phyloP scores from a whole-genome alignment of 2,329 filamentous ascomycete genomes.

The Metarhizium robertsii region DNA sequence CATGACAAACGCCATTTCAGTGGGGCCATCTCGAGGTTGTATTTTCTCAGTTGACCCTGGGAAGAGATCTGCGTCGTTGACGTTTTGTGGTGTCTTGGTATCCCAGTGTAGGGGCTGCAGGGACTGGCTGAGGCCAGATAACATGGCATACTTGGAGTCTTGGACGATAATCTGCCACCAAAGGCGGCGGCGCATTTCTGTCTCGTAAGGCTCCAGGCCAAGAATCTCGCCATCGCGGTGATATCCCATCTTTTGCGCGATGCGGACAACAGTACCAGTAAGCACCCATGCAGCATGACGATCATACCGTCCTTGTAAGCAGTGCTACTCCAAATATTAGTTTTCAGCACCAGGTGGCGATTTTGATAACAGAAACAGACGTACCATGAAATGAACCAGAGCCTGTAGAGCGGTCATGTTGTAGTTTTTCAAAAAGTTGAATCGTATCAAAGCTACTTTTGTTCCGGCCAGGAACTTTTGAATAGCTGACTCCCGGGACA shows the following conservation, averaged over 20 bases:
- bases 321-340: constrained; percentile 30
- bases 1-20: constrained; percentile 51
- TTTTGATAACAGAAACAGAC: not conserved
- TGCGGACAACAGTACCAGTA: constrained; percentile 50
- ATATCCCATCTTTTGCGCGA: constrained; percentile 59
- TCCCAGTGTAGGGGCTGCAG: constrained; percentile 45
- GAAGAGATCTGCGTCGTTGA: constrained; percentile 50
- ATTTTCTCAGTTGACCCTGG: constrained; percentile 42
- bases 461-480: constrained; percentile 42
- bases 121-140: constrained; percentile 47
- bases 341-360: not conserved
- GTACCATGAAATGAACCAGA: constrained; percentile 47
- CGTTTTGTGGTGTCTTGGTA: constrained; percentile 45
- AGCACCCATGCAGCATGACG: constrained; percentile 52
- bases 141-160: constrained; percentile 46
- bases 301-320: constrained; percentile 48
- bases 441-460: constrained; percentile 37
- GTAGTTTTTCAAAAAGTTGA: constrained; percentile 49
- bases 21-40: constrained; percentile 44
- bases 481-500: constrained; percentile 38
- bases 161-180: constrained; percentile 58
- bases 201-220: constrained; percentile 51
- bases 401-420: constrained; percentile 51
- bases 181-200: constrained; percentile 56
- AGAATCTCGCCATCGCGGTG: constrained; percentile 51